Evolutionary conservation across 2,329 filamentous ascomycete species (phyloP), one percentile per base, ranked within the genome.

Genomic region (Talaromyces marneffei): DNA sequence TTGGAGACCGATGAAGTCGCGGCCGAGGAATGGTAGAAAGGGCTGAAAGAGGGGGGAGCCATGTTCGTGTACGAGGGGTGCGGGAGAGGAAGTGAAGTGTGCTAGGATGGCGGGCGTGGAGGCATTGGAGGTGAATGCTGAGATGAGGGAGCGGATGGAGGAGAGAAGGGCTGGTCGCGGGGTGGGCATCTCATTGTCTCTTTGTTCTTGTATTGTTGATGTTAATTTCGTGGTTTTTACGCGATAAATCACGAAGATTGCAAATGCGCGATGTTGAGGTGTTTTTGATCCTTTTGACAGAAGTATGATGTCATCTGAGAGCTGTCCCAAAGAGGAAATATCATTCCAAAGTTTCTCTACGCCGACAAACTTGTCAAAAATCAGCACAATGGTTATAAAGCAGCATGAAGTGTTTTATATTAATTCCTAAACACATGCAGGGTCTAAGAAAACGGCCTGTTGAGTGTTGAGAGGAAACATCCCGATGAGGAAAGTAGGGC

Each of bases 21-120:
- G 74, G 33, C 77, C 76, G 3, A 79, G 66, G 66, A 78, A 79
- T 2, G 77, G 77, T 3, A 76, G 74, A 20, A 78, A 68, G n/a
- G 67, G 56, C 1, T 59, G 60, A 8, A 62, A 31, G 1, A 37
- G 14, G 0, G 68, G 66, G 27, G 75, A 72, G n/a, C 77, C 77
- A 66, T 78, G 73, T 64, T 79, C 77, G 62, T 75, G 66, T 46
- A 69, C 70, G 35, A 66, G 58, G 0, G 68, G 70, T 23, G 56
- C 57, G 2, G 71, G 68, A 1, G 65, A 66, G 16, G 57, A 16
- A 18, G 73, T 76, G 68, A 77, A 77, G 61, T 73, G 68, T 54
- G 70, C 63, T 53, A 76, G 68, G 35, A 63, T 63, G 57, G 44
- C 27, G 66, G 8, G 65, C 60, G 23, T 66, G 31, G 31, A 69